Evolutionary conservation across 2,329 filamentous ascomycete species (phyloP), one percentile per base, ranked within the genome.

Genomic region (Aspergillus hiratsukae): DNA sequence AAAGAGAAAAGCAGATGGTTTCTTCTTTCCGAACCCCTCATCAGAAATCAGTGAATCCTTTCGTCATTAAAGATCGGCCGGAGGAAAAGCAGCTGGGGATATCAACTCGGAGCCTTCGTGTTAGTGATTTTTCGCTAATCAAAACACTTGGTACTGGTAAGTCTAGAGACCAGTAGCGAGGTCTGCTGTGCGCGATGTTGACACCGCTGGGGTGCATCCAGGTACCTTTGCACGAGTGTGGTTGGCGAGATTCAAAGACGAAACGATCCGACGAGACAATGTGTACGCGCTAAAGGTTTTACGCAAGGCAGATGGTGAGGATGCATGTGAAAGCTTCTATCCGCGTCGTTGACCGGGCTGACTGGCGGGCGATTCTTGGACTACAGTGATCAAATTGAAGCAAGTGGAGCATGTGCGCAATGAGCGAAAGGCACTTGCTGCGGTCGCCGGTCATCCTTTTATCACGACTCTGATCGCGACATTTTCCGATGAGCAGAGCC

Each of bases 341-440:
- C n/a, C 23, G 37, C 27, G n/a, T 10, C 57, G 59, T 52, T 40
- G 31, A 53, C 28, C 46, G 14, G 40, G 19, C 54, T 62, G 56
- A 58, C 28, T 35, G 35, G 37, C 53, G 58, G 50, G 57, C 52
- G 50, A 48, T 37, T 60, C 37, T 49, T 45, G 29, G 54, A 40
- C 37, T 35, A 51, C 57, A 79, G 78, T 81, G 53, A 78, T 81
- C 66, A 83, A 84, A 57, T 74, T 87, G 65, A 87, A 87, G 76
- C 85, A 87, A 66, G 83, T 87, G 60, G 85, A 87, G 73, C 85
- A 87, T 73, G 84, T 87, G 49, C 81, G 83, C 61, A 87, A 87
- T 72, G 85, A 87, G 74, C 80, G 84, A 64, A 85, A 83, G 64
- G 81, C 85, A 37, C 80, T 87, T 21, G 80, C 81, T 35, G 81